Evolutionary conservation across 148 eudicot species (phyloP).

Genomic region (Heliamphora exappendiculata): DNA sequence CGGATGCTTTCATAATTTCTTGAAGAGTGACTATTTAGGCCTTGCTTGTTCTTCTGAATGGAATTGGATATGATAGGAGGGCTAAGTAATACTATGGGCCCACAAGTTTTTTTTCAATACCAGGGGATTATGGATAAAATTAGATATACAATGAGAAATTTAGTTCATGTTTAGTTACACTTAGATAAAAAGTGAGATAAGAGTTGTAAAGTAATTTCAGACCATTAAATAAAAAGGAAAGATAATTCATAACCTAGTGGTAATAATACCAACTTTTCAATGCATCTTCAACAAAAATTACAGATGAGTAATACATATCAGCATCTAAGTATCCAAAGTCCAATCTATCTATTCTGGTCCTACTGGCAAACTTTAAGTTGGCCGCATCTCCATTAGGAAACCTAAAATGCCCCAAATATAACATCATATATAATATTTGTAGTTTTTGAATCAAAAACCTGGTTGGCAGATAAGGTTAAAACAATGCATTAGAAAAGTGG

Average conservation of each 20-base stretch:
- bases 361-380: not conserved
- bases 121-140: no score
- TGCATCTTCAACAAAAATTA: not conserved
- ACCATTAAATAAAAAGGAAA: not conserved
- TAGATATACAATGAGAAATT: no score
- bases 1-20: not conserved
- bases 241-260: no score
- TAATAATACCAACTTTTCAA: no score
- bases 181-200: no score
- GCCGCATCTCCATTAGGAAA: not conserved
- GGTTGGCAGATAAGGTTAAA: not conserved
- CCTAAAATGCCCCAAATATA: not conserved
- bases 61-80: conserved; percentile 1
- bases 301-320: not conserved
- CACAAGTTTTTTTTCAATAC: no score
- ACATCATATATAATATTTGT: not conserved
- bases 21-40: not conserved
- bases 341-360: not conserved
- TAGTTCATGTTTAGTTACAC: no score
- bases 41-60: no score
- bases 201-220: no score
- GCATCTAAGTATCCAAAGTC: not conserved
- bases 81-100: no score
- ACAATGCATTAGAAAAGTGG: not conserved
- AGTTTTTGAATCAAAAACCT: not conserved